Percentiles rank a stretch among this genome's conserved stretches.
Evolutionary conservation across 2,329 filamentous ascomycete genomes (phyloP).

Genomic region (Kalmusia sp.): DNA sequence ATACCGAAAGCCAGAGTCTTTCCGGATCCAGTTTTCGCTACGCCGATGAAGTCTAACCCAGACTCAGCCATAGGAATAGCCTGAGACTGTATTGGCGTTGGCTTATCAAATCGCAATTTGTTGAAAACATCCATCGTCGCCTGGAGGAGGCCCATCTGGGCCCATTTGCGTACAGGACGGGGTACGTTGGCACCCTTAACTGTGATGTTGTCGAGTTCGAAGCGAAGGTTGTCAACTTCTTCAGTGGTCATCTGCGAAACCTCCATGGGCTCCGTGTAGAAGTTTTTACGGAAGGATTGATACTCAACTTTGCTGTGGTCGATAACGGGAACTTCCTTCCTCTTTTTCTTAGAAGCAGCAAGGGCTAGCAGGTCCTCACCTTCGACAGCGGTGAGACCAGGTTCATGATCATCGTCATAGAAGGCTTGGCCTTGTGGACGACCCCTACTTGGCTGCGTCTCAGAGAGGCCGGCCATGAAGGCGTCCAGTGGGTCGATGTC

Average conservation of each 20-base stretch:
- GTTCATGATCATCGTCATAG: slow-evolving; percentile 84
- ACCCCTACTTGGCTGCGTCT: slow-evolving; percentile 50
- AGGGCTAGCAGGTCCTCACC: slow-evolving; percentile 59
- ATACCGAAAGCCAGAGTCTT: slow-evolving; percentile 96
- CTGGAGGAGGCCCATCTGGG: slow-evolving; percentile 88
- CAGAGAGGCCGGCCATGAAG: slow-evolving; percentile 80
- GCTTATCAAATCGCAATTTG: slow-evolving; percentile 81
- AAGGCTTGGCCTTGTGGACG: slow-evolving; percentile 79
- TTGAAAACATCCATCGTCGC: slow-evolving; percentile 87
- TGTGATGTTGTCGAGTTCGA: slow-evolving; percentile 95
- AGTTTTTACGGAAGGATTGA: slow-evolving; percentile 87
- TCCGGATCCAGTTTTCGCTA: slow-evolving; percentile 96
- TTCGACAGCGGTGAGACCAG: slow-evolving; percentile 67
- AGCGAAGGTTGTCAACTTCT: slow-evolving; percentile 79
- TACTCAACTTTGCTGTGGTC: slow-evolving; percentile 89
- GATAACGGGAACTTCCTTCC: slow-evolving; percentile 92
- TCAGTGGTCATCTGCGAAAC: slow-evolving; percentile 82
- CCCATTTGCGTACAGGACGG: slow-evolving; percentile 95
- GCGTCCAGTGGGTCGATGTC: slow-evolving; percentile 90
- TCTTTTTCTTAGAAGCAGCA: slow-evolving; percentile 70
- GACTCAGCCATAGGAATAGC: slow-evolving; percentile 96
- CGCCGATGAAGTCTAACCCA: slow-evolving; percentile 91
- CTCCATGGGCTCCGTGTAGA: slow-evolving; percentile 91
- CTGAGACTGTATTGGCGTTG: slow-evolving; percentile 94
- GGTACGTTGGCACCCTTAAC: slow-evolving; percentile 78